Percentiles rank a stretch among this genome's conserved stretches.
Evolutionary conservation across 805 yeast species (phyloP).

Genomic region (Saturnispora besseyi): DNA sequence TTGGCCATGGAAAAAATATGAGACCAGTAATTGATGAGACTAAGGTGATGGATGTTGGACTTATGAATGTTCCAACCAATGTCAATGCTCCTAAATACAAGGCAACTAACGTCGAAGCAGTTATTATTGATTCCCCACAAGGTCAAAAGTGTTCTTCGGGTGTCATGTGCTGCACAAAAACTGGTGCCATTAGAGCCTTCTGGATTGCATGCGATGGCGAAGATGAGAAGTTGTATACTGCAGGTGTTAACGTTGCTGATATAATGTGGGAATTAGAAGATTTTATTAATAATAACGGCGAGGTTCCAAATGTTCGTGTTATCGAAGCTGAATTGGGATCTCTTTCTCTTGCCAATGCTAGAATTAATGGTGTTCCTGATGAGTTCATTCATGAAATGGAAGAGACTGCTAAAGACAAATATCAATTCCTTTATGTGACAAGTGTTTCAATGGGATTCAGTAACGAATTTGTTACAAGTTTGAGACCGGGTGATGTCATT

Average conservation of each 20-base stretch:
- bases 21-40: constrained; percentile 69
- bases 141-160: constrained; percentile 71
- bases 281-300: constrained; percentile 35
- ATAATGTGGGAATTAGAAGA: constrained; percentile 46
- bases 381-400: constrained; percentile 70
- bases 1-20: constrained; percentile 68
- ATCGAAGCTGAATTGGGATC: constrained; percentile 74
- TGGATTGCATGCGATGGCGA: constrained; percentile 86
- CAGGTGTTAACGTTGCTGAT: constrained; percentile 72
- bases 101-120: constrained; percentile 74
- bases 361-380: constrained; percentile 82
- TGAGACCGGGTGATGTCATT: constrained; percentile 66
- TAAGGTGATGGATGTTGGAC: constrained; percentile 64
- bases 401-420: constrained; percentile 41
- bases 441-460: constrained; percentile 40
- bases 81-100: constrained; percentile 69
- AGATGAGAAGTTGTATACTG: constrained; percentile 52
- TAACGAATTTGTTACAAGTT: constrained; percentile 24
- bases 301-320: constrained; percentile 49
- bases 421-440: constrained; percentile 63
- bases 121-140: constrained; percentile 63
- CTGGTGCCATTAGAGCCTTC: constrained; percentile 73
- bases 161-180: constrained; percentile 53
- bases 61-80: constrained; percentile 64
- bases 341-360: constrained; percentile 60